phyloP scores from a whole-genome alignment of 495 filamentous ascomycete genomes.

The Penicillium bovifimosum region DNA sequence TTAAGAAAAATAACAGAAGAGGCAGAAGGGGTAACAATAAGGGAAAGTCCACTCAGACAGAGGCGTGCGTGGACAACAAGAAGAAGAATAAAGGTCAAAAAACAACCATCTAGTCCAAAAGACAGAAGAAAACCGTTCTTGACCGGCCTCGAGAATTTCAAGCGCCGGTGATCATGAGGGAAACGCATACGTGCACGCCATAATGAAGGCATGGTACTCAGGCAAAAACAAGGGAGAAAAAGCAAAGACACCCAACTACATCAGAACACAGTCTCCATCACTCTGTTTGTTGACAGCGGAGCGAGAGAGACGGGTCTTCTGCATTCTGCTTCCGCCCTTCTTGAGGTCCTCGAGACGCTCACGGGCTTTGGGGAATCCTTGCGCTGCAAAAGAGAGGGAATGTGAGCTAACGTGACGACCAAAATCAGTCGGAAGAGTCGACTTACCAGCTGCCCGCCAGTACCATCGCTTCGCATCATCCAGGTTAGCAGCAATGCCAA shows the following conservation, averaged over 20 bases:
- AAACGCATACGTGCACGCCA: constrained; percentile 9
- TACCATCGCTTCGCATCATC: constrained; percentile 99
- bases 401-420: constrained; percentile 9
- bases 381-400: constrained; percentile 50
- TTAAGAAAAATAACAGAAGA: neutral
- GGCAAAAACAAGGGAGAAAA: neutral
- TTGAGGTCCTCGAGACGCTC: constrained; percentile 91
- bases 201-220: neutral
- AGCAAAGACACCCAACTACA: constrained; percentile 45
- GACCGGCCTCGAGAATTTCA: constrained; percentile 2
- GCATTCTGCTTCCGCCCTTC: constrained; percentile 61
- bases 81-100: neutral
- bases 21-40: neutral
- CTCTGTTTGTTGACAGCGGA: constrained; percentile 77
- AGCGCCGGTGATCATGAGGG: constrained; percentile 16
- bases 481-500: constrained; percentile 76
- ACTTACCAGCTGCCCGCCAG: constrained; percentile 93
- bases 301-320: constrained; percentile 75
- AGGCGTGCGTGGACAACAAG: neutral
- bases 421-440: constrained; percentile 2
- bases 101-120: constrained; percentile 14
- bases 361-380: constrained; percentile 88
- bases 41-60: neutral
- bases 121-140: constrained; percentile 2
- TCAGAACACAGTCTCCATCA: constrained; percentile 75